Evolutionary conservation across 179 eudicot genomes (phyloP), one percentile per base, ranked within the genome.

Genomic region (Actinidia polygama): DNA sequence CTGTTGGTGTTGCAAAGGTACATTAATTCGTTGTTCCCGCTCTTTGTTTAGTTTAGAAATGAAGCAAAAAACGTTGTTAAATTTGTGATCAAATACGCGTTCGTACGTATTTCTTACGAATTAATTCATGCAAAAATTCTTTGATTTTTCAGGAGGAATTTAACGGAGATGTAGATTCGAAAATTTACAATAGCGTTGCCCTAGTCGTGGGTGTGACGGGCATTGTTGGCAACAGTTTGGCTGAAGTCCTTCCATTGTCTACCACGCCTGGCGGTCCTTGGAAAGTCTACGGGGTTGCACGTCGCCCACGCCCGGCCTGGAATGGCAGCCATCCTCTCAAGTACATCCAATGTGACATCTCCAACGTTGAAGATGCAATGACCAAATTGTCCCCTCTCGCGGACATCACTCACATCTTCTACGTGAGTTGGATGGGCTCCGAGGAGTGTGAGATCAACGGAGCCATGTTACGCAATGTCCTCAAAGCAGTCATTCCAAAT

Each of bases 341-440:
- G 12, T 75, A 82, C 80, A 75, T 82, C 80, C 84, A 82, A 4
- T 64, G 74, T 10, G 51, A 70, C 23, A 18, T 70, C 23, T 70
- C 51, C 21, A 36, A 70, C 4, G 74, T 0, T 2, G 74, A 79
- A 10, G 80, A 80, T 8, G 49, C 80, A 0, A 21, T 61, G 10
- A 12, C 77, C 49, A 84, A 83, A 16, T 55, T 83, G 1, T 79
- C 85, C 55, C 79, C 80, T 10, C 81, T 84, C 24, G 67, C 80
- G 6, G 80, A 84, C 59, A 12, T 85, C 19, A 85, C 87, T 9
- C 78, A 81, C 70, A 63, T 85, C 16, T 85, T 85, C 78, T 85
- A 53, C 6, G 84, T 81, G 5, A n/a, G 84, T 6, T 85, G 81
- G 74, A 44, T 18, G 21, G 74, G 54, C 15, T 24, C 79, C 9